These are phyloP conservation scores for Aspergillus niger DNA, from an alignment of 2,329 filamentous ascomycete genomes.

Conservation along the genomic window DNA sequence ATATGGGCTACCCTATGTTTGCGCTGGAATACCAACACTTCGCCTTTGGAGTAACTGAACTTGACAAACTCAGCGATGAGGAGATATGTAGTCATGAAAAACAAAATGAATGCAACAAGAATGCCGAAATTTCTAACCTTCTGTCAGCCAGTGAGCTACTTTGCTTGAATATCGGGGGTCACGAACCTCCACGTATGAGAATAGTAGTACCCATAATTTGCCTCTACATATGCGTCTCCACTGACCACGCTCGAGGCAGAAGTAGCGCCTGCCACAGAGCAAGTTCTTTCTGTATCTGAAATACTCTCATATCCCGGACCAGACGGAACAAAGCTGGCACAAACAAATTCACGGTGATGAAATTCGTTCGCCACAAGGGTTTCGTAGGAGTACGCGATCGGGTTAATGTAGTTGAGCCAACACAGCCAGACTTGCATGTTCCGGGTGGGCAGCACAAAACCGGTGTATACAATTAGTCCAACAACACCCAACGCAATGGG, in stretches of 20 bases:
- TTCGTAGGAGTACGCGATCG: constrained; percentile 76
- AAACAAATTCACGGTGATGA: constrained; percentile 58
- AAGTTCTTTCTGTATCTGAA: constrained; percentile 48
- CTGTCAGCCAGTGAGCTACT: background rate
- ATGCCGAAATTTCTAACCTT: constrained; percentile 61
- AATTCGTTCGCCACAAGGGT: constrained; percentile 81
- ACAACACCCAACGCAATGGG: constrained; percentile 51
- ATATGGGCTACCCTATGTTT: background rate
- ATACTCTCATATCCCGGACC: constrained; percentile 32
- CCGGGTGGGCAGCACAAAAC: constrained; percentile 39
- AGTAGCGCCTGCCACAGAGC: constrained; percentile 58
- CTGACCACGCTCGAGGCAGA: constrained; percentile 57
- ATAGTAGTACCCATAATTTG: constrained; percentile 58
- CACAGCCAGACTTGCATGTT: constrained; percentile 75
- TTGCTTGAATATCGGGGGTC: background rate
- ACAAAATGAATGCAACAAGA: constrained; percentile 61
- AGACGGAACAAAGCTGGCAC: constrained; percentile 46
- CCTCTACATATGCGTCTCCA: constrained; percentile 60
- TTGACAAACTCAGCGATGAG: constrained; percentile 41
- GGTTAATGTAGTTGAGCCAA: constrained; percentile 79
- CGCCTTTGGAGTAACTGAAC: constrained; percentile 34
- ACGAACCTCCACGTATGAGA: constrained; percentile 58
- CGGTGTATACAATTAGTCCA: constrained; percentile 48
- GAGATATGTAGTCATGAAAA: constrained; percentile 63
- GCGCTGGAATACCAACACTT: constrained; percentile 18